Evolutionary conservation across 179 eudicot genomes (phyloP), one percentile per base, ranked within the genome.

Genomic region (Drosera spatulata): DNA sequence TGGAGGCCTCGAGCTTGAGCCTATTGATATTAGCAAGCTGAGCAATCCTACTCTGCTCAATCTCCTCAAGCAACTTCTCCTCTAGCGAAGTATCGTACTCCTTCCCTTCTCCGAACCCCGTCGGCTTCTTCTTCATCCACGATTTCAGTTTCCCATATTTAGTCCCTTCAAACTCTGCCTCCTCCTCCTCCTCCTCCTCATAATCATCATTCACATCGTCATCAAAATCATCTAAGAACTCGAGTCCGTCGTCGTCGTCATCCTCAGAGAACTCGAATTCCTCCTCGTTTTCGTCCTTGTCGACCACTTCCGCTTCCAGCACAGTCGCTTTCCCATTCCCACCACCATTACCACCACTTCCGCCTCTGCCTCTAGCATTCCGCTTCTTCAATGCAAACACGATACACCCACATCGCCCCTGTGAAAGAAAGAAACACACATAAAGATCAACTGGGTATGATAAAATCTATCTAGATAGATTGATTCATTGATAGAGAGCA

Each of bases 101-200:
- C 52, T 80, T 93, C 12, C 88, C 99, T 65, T 79, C 90, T 33
- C 97, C 97, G 71, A 93, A 89, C 14, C 99, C 97, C 65, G 65
- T 69, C 50, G 97, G 99, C 76, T 75, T 86, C 40, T 70, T 74
- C 73, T 60, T 53, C 41, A 75, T 65, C 90, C 86, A 89, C 10
- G 68, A 65, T 65, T 80, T 76, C 85, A 86, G 81, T 63, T 70
- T 71, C 61, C 38, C 60, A 56, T 75, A 42, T 5, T 84, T 84
- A 60, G 81, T 53, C 53, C 72, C 39, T 42, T 54, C 62, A 33
- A 22, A 22, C 33, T 22, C 33, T 22, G 0, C 84, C 6, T 71
- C 39, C 8, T 51, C 58, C 14, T 62, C 58, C 13, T 41, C 57
- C 6, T 22, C 61, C 5, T 50, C 64, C 6, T 0, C 39, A 2